Conservation (phyloP, 202 grass and related monocot species). For the Carex sylvatica region DNA sequence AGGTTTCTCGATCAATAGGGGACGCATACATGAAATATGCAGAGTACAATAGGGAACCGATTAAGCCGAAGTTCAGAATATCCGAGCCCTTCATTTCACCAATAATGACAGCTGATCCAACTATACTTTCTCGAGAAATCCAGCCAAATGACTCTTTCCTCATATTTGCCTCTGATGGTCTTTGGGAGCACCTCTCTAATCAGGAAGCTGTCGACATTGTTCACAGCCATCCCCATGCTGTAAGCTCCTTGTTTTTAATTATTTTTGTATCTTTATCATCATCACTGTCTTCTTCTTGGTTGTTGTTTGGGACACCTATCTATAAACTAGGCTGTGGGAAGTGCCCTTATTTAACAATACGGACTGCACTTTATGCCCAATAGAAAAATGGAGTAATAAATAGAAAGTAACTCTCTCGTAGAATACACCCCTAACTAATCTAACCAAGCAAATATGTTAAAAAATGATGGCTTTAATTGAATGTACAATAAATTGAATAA, state of each 20-base stretch:
- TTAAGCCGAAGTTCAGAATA: constrained; percentile 81
- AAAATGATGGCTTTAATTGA: background rate
- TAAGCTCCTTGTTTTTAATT: constrained; percentile 37
- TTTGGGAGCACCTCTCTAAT: constrained; percentile 90
- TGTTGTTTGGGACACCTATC: background rate
- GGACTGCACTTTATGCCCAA: background rate
- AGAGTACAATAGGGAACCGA: constrained; percentile 64
- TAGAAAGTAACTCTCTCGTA: background rate
- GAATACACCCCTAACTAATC: background rate
- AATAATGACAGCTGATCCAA: constrained; percentile 61
- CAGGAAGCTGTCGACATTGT: constrained; percentile 84
- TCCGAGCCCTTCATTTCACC: constrained; percentile 62
- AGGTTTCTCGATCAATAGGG: constrained; percentile 90
- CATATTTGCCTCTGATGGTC: constrained; percentile 88
- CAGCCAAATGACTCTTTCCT: constrained; percentile 72
- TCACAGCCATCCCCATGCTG: constrained; percentile 62
- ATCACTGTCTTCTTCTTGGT: background rate
- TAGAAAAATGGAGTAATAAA: background rate
- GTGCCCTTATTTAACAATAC: background rate
- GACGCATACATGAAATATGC: constrained; percentile 75
- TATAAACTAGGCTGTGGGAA: background rate
- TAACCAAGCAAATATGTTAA: background rate
- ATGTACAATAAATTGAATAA: background rate
- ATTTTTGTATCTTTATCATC: background rate
- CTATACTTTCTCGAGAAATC: constrained; percentile 58